These are phyloP conservation scores for Microdochium nivale DNA, from an alignment of 2,329 filamentous ascomycete genomes.

Conservation along the genomic window DNA sequence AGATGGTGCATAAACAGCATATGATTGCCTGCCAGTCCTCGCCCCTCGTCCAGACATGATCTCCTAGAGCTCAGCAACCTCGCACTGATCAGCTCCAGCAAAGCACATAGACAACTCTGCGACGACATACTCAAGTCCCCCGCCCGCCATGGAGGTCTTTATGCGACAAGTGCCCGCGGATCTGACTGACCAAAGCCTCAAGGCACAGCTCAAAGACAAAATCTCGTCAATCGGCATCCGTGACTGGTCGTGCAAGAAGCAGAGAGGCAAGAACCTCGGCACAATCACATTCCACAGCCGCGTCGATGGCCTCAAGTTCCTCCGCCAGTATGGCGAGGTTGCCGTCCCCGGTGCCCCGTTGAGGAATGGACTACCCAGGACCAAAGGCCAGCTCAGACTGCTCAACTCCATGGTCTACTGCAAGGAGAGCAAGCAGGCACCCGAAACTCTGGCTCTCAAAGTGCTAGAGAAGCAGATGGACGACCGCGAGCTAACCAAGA, in stretches of 20 bases:
- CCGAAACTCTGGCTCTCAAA: conserved; percentile 24
- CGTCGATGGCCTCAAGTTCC: conserved; percentile 31
- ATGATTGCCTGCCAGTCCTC: no score
- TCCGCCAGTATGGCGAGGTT: conserved; percentile 16
- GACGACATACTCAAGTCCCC: neutral
- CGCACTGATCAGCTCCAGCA: no score
- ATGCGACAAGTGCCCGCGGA: conserved; percentile 31
- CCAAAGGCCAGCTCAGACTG: conserved; percentile 17
- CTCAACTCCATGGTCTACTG: conserved; percentile 20
- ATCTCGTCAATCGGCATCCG: conserved; percentile 29
- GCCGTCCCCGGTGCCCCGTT: conserved; percentile 1
- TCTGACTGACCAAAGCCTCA: conserved; percentile 27
- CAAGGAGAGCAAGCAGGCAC: conserved; percentile 23
- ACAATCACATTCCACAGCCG: conserved; percentile 33
- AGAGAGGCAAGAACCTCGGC: conserved; percentile 21
- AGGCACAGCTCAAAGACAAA: conserved; percentile 22
- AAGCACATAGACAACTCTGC: no score
- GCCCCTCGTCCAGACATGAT: no score
- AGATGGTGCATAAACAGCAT: no score
- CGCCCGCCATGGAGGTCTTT: conserved; percentile 34
- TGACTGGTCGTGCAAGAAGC: conserved; percentile 35
- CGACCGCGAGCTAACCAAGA: conserved; percentile 10
- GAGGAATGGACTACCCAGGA: conserved; percentile 3
- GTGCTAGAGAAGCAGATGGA: conserved; percentile 22
- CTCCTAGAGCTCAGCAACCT: no score